These are phyloP conservation scores for Chrysanthemum lavandulifolium DNA, from an alignment of 129 eudicot genomes.

Conservation along the genomic window DNA sequence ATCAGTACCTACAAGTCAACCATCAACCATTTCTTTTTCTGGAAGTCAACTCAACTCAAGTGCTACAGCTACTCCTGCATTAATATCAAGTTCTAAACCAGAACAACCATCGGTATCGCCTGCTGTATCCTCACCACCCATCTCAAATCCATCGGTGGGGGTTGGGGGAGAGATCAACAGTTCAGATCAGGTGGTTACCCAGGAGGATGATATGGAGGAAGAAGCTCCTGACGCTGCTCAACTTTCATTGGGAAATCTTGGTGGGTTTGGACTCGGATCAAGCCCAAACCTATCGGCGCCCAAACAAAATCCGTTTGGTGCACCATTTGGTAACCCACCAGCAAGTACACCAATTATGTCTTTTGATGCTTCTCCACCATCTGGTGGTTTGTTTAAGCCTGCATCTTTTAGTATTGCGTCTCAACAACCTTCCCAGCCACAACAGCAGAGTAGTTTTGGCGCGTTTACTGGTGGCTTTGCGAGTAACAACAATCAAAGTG, in stretches of 20 bases:
- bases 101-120: constrained; percentile 36
- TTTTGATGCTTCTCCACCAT: constrained; percentile 46
- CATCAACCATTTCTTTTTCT: constrained; percentile 34
- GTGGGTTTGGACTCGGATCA: constrained; percentile 84
- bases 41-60: constrained; percentile 42
- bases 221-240: constrained; percentile 77
- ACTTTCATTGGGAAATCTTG: constrained; percentile 54
- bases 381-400: constrained; percentile 74
- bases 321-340: constrained; percentile 24
- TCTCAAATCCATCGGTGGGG: constrained; percentile 32
- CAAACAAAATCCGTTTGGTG: constrained; percentile 77
- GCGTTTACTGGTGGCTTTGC: constrained; percentile 55
- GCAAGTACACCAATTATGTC: constrained; percentile 32
- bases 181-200: constrained; percentile 43
- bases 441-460: constrained; percentile 40
- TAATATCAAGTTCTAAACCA: constrained; percentile 36
- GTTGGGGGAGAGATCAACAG: constrained; percentile 28
- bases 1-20: constrained; percentile 27
- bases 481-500: constrained; percentile 39
- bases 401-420: constrained; percentile 76
- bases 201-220: constrained; percentile 98
- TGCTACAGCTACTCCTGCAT: constrained; percentile 19
- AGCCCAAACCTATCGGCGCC: constrained; percentile 42
- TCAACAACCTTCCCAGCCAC: constrained; percentile 54
- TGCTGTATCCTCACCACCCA: constrained; percentile 26